Conservation (phyloP, 345 rosid genomes). For the Ailanthus altissimus region DNA sequence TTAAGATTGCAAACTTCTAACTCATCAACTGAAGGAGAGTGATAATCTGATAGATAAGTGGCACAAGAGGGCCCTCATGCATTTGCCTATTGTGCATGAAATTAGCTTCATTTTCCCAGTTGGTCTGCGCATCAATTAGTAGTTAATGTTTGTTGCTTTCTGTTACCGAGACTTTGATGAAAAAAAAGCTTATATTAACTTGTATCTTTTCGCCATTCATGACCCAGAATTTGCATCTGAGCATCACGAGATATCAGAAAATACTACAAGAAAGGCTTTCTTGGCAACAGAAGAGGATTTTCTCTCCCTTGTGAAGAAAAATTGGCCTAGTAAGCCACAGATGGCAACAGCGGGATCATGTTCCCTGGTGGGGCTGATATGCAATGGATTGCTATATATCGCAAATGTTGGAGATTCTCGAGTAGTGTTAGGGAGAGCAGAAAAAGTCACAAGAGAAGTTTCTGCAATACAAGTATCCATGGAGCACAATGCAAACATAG, state of each 20-base stretch:
- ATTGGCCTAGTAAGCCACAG: slow-evolving; percentile 61
- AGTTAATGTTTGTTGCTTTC: background rate
- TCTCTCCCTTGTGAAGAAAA: slow-evolving; percentile 56
- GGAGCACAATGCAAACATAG: slow-evolving; percentile 74
- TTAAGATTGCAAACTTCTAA: no score
- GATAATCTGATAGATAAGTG: no score
- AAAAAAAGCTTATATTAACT: background rate
- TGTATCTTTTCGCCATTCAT: background rate
- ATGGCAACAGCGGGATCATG: slow-evolving; percentile 86
- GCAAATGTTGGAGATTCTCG: slow-evolving; percentile 86
- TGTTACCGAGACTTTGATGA: background rate
- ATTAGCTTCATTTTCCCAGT: no score
- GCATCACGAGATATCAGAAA: slow-evolving; percentile 45
- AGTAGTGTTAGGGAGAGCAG: slow-evolving; percentile 63
- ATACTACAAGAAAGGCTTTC: slow-evolving; percentile 59
- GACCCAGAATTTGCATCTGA: slow-evolving; percentile 57
- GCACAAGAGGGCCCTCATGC: no score
- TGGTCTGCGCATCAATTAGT: background rate
- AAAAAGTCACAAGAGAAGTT: slow-evolving; percentile 39
- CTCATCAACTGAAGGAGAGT: no score
- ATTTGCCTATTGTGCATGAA: no score
- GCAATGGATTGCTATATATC: slow-evolving; percentile 59
- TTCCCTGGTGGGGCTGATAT: slow-evolving; percentile 66
- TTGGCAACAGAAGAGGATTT: slow-evolving; percentile 60
- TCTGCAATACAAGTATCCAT: slow-evolving; percentile 61